A percentile compares a stretch with the other conserved stretches of the same genome.
phyloP scores from a whole-genome alignment of 805 yeast genomes.

The Teunomyces stri region DNA sequence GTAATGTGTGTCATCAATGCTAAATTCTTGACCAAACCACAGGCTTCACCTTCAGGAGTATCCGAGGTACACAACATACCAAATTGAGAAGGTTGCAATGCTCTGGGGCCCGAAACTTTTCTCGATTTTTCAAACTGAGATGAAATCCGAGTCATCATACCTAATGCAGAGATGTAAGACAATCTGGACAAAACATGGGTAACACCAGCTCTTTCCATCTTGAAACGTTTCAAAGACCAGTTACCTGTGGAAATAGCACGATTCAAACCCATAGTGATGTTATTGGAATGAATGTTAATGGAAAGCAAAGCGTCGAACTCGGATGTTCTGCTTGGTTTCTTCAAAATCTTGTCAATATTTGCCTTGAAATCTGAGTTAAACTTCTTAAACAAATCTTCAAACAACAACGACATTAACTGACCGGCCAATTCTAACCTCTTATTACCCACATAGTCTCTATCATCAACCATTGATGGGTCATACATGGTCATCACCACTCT shows the following conservation, averaged over 20 bases:
- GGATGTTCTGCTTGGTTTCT: conserved; percentile 90
- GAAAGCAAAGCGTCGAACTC: conserved; percentile 92
- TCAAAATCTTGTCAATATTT: conserved; percentile 87
- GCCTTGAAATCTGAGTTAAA: conserved; percentile 94
- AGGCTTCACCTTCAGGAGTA: conserved; percentile 99
- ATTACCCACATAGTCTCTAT: conserved; percentile 97
- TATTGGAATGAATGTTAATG: conserved; percentile 87
- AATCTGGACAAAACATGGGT: conserved; percentile 92
- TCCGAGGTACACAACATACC: conserved; percentile 99
- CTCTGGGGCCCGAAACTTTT: conserved; percentile 98
- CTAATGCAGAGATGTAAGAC: conserved; percentile 90
- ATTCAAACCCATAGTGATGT: conserved; percentile 90
- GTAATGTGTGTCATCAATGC: conserved; percentile 99
- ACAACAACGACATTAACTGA: conserved; percentile 88
- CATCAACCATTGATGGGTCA: conserved; percentile 94
- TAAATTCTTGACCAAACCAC: conserved; percentile 95
- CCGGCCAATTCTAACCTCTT: conserved; percentile 97
- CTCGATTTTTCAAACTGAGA: conserved; percentile 98
- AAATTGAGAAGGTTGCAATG: conserved; percentile 97
- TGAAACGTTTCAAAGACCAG: conserved; percentile 97
- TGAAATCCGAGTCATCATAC: conserved; percentile 99
- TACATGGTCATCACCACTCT: conserved; percentile 94
- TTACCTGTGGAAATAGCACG: conserved; percentile 98
- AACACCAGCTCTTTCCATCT: conserved; percentile 99
- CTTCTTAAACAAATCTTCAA: conserved; percentile 96